Evolutionary conservation across 257 asterid genomes (phyloP).

Genomic region (Solanum infundibuliforme): DNA sequence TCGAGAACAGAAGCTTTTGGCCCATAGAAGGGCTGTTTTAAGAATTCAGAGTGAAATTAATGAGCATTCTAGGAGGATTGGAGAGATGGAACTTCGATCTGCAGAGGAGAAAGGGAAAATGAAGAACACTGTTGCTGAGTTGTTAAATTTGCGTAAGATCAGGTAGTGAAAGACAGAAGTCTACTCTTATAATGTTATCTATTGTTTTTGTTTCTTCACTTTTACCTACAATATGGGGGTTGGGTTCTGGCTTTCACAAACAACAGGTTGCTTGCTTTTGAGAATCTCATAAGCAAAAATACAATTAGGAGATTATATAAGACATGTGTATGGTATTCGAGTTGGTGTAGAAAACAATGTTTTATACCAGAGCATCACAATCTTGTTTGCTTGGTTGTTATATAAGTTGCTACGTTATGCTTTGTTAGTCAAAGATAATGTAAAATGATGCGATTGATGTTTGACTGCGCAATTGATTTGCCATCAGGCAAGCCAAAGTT

Average conservation of each 20-base stretch:
- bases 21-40: slow-evolving; percentile 53
- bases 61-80: slow-evolving; percentile 41
- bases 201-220: not conserved
- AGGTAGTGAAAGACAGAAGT: slow-evolving; percentile 26
- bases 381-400: not conserved
- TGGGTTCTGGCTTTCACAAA: not conserved
- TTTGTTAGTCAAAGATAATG: not conserved
- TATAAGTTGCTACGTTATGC: not conserved
- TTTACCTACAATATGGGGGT: not conserved
- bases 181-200: not conserved
- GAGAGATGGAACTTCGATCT: slow-evolving; percentile 25
- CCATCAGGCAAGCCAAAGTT: slow-evolving; percentile 64
- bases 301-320: not conserved
- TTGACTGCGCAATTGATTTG: slow-evolving; percentile 1
- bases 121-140: slow-evolving; percentile 38
- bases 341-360: not conserved
- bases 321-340: not conserved
- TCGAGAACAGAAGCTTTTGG: slow-evolving; percentile 44
- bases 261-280: not conserved
- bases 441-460: not conserved
- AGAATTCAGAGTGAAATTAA: slow-evolving; percentile 63
- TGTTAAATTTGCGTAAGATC: slow-evolving; percentile 34
- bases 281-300: not conserved
- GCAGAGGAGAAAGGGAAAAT: slow-evolving; percentile 44
- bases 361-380: not conserved